phyloP scores from a whole-genome alignment of 2,329 filamentous ascomycete genomes.

The Lecanicillium sp. region DNA sequence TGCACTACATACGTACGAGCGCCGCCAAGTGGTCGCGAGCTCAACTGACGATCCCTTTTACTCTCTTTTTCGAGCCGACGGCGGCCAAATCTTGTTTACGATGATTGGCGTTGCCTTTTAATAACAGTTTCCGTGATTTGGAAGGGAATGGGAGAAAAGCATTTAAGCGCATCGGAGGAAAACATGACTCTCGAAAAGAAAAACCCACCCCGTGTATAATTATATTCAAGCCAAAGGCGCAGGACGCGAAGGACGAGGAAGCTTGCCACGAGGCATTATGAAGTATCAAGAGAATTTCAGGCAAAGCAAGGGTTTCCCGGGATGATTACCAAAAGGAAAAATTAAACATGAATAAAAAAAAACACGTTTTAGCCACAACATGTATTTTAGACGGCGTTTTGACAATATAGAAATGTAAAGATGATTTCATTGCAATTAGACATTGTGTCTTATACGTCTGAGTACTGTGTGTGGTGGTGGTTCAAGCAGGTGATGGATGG shows the following conservation, averaged over 20 bases:
- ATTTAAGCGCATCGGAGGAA: background rate
- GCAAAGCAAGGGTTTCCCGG: too few relatives aligned
- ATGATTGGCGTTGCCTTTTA: background rate
- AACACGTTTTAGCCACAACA: background rate
- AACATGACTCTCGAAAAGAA: background rate
- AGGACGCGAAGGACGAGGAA: conserved; percentile 7
- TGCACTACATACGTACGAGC: background rate
- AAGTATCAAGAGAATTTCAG: background rate
- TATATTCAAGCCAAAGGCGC: conserved; percentile 9
- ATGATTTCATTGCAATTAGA: background rate
- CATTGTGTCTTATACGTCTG: too few relatives aligned
- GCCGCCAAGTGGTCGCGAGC: too few relatives aligned
- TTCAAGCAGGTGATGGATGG: too few relatives aligned
- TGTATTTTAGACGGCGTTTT: conserved; percentile 13
- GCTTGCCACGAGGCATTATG: conserved; percentile 4
- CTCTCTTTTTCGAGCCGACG: background rate
- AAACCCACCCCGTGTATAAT: background rate
- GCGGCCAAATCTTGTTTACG: too few relatives aligned
- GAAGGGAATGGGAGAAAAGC: background rate
- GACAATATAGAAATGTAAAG: conserved; percentile 9
- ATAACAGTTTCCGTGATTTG: background rate
- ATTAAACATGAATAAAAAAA: background rate
- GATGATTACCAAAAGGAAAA: too few relatives aligned
- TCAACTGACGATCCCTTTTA: too few relatives aligned
- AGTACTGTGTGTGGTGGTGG: too few relatives aligned